Conservation (phyloP, 2,329 filamentous ascomycete genomes). For the Purpureocillium lavendulum region DNA sequence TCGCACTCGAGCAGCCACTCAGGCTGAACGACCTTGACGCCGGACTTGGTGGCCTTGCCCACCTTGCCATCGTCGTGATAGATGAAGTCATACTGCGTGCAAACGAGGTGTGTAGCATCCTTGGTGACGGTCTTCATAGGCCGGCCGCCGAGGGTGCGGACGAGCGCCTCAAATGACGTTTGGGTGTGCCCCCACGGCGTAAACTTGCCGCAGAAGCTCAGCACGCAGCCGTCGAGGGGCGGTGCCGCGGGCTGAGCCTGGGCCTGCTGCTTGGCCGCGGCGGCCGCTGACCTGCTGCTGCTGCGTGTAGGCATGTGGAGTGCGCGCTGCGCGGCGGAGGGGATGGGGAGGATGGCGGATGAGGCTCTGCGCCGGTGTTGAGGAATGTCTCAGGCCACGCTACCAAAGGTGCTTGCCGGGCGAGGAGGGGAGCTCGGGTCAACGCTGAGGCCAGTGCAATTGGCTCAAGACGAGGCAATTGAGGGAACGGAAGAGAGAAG, state of each 20-base stretch:
- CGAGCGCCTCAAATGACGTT: background rate
- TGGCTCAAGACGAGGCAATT: too few species aligned
- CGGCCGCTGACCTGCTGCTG: slow-evolving; percentile 1
- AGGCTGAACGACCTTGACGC: slow-evolving; percentile 46
- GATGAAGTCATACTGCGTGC: slow-evolving; percentile 41
- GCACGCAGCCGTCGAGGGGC: slow-evolving; percentile 1
- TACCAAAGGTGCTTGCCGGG: too few species aligned
- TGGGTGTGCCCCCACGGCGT: background rate
- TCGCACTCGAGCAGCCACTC: slow-evolving; percentile 56
- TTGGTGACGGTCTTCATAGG: slow-evolving; percentile 29
- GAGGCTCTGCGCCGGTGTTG: too few species aligned
- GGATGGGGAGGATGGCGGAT: too few species aligned
- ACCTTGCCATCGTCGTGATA: slow-evolving; percentile 42
- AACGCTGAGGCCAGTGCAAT: too few species aligned
- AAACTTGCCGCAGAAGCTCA: slow-evolving; percentile 1
- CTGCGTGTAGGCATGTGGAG: background rate
- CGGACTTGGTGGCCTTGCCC: slow-evolving; percentile 30
- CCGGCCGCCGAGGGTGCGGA: background rate
- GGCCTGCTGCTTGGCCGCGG: slow-evolving; percentile 3
- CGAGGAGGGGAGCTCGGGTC: too few species aligned
- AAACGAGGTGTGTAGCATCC: slow-evolving; percentile 48
- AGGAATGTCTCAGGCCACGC: too few species aligned
- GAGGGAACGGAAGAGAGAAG: too few species aligned
- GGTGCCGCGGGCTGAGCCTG: background rate
- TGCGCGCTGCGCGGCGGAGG: too few species aligned